Conservation (phyloP, 257 asterid species). For the Ballota nigra region DNA sequence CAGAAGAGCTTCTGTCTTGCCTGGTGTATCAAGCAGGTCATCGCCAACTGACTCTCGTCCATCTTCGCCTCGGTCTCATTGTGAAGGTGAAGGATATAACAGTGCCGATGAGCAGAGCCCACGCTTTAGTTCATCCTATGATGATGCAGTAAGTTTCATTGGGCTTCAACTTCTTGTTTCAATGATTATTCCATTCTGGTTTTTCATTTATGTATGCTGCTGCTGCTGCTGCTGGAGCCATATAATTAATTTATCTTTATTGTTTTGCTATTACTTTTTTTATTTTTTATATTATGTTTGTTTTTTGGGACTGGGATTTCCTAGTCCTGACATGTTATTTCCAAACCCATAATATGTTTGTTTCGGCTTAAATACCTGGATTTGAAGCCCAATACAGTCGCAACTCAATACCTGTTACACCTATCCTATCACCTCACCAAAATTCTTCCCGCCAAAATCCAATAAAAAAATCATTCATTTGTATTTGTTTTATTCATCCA, state of each 20-base stretch:
- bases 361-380: neutral
- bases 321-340: neutral
- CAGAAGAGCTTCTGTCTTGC: conserved; percentile 64
- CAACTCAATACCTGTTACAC: neutral
- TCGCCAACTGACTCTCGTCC: conserved; percentile 92
- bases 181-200: neutral
- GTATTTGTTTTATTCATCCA: too few species aligned
- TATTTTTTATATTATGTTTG: neutral
- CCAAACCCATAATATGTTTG: neutral
- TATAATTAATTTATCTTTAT: neutral
- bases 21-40: conserved; percentile 66
- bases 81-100: conserved; percentile 94
- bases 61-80: conserved; percentile 92
- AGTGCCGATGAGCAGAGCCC: conserved; percentile 92
- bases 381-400: neutral
- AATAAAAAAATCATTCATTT: neutral
- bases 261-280: conserved; percentile 2
- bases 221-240: too few species aligned
- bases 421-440: neutral
- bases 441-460: neutral
- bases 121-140: conserved; percentile 66
- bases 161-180: conserved; percentile 12
- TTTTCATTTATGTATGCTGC: neutral
- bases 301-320: neutral
- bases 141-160: conserved; percentile 73